Evolutionary conservation across 169 alveolate genomes (phyloP).

Genomic region (Babesia sp.): DNA sequence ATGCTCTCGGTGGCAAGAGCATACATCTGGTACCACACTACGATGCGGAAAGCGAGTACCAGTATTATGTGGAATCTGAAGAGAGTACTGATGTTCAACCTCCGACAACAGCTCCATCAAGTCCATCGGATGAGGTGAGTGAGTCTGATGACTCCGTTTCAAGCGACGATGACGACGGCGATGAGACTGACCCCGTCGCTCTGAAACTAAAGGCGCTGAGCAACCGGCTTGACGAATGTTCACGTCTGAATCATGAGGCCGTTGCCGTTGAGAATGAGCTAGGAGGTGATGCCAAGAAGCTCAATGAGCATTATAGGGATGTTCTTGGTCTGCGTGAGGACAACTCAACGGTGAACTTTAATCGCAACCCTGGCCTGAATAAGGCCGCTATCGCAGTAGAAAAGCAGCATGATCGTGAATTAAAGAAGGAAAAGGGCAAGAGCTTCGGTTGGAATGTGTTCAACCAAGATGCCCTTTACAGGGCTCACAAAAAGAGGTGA

Average conservation of each 20-base stretch:
- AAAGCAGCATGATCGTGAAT: slow-evolving; percentile 18
- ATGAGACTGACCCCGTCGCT: slow-evolving; percentile 21
- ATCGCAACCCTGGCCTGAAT: slow-evolving; percentile 38
- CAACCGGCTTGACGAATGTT: slow-evolving; percentile 39
- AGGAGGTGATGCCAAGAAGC: slow-evolving; percentile 27
- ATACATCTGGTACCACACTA: slow-evolving; percentile 39
- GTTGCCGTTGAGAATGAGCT: slow-evolving; percentile 32
- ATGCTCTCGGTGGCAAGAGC: slow-evolving; percentile 62
- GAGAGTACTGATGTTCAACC: slow-evolving; percentile 17
- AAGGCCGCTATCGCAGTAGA: slow-evolving; percentile 61
- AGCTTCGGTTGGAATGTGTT: slow-evolving; percentile 88
- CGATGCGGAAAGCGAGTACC: slow-evolving; percentile 1
- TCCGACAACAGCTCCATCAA: slow-evolving; percentile 44
- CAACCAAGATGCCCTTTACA: slow-evolving; percentile 85
- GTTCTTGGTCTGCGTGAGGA: slow-evolving; percentile 41
- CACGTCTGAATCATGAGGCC: slow-evolving; percentile 37
- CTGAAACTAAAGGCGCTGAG: slow-evolving; percentile 17
- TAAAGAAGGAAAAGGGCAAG: slow-evolving; percentile 61
- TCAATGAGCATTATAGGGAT: slow-evolving; percentile 20
- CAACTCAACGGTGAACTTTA: slow-evolving; percentile 20
- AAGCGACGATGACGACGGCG: slow-evolving; percentile 53
- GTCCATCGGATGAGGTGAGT: slow-evolving; percentile 42
- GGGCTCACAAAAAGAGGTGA: slow-evolving; percentile 87
- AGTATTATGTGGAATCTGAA: slow-evolving; percentile 3
- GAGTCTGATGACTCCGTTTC: slow-evolving; percentile 34